A percentile compares a stretch with the other conserved stretches of the same genome.
These are phyloP conservation scores for Termitomyces sp. DNA, from an alignment of 768 basidiomycete species.

Conservation along the genomic window DNA sequence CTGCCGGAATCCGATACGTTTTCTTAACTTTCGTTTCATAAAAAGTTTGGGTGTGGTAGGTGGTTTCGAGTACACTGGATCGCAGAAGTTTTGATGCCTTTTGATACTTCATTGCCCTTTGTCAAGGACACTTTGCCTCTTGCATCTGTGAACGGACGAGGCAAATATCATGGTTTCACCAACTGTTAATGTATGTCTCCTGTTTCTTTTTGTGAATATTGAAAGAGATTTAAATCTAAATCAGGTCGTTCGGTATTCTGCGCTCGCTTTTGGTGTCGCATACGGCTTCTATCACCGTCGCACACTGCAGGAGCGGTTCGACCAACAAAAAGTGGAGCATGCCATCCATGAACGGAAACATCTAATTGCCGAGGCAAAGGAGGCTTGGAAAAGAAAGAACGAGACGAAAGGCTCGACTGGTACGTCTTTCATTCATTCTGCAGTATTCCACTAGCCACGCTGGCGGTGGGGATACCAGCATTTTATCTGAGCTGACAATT, in stretches of 20 bases:
- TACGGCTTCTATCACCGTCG: conserved; percentile 93
- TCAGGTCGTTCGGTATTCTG: conserved; percentile 93
- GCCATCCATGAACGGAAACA: conserved; percentile 69
- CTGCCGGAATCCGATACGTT: conserved; percentile 18
- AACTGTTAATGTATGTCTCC: conserved; percentile 63
- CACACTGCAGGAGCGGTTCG: conserved; percentile 77
- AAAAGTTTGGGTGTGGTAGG: conserved; percentile 28
- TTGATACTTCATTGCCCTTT: not conserved
- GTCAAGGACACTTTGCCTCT: conserved; percentile 18
- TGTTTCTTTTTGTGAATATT: not conserved
- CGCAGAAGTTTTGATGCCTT: not conserved
- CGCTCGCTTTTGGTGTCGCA: conserved; percentile 77
- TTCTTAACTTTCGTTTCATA: conserved; percentile 21
- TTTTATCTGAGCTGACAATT: conserved; percentile 8
- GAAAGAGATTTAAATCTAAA: not conserved
- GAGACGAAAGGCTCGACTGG: conserved; percentile 47
- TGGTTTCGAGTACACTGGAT: not conserved
- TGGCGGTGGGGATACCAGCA: conserved; percentile 3
- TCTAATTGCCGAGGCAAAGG: conserved; percentile 80
- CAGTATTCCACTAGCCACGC: not conserved
- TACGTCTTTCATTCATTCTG: conserved; percentile 29
- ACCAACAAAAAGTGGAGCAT: conserved; percentile 69
- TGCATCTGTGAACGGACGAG: conserved; percentile 21
- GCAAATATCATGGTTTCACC: conserved; percentile 57
- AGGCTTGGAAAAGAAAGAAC: conserved; percentile 84